Evolutionary conservation across 495 filamentous ascomycete genomes (phyloP), one percentile per base, ranked within the genome.

Genomic region (Cladorrhinum samala): DNA sequence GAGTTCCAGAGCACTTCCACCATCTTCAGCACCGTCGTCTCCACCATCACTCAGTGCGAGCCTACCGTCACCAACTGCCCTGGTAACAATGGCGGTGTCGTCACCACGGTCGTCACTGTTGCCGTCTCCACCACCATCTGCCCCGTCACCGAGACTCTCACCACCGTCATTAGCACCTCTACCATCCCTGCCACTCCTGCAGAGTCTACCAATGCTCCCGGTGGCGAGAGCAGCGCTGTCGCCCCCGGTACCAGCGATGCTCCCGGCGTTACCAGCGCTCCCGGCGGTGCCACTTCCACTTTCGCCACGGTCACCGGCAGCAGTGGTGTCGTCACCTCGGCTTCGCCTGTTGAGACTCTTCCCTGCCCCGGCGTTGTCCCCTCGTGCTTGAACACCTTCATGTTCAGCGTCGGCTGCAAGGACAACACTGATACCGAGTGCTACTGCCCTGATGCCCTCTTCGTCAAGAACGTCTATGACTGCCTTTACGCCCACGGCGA

Each of bases 351-450:
- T 18, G 72, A 68, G 54, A 75, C 73, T 36, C 70, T 72, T 19
- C 68, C 74, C 39, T 89, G 84, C 78, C 91, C 91, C 45, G 72
- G 72, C 51, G 78, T 87, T 38, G 84, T 97, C 14, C 90, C 91
- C 49, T 83, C 83, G 56, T 97, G 92, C 75, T 77, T 97, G 72
- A 94, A 95, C 81, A 96, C 92, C 59, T 96, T 89, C 89, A 68
- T 94, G 57, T 81, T 84, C 59, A 74, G 73, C 56, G 77, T 83
- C 33, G 78, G 79, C 68, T 96, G 92, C 82, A 76, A 69, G 54
- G 87, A 89, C 74, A 95, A 95, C 83, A 82, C 85, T 44, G 87
- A 95, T 60, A 69, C 78, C 33, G 66, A 72, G 54, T 97, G 93
- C 83, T 97, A 86, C 83, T 97, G 92, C 82, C 85, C 87, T 50